Conservation (phyloP, 768 basidiomycete genomes). For the Candolleomyces aberdarensis region DNA sequence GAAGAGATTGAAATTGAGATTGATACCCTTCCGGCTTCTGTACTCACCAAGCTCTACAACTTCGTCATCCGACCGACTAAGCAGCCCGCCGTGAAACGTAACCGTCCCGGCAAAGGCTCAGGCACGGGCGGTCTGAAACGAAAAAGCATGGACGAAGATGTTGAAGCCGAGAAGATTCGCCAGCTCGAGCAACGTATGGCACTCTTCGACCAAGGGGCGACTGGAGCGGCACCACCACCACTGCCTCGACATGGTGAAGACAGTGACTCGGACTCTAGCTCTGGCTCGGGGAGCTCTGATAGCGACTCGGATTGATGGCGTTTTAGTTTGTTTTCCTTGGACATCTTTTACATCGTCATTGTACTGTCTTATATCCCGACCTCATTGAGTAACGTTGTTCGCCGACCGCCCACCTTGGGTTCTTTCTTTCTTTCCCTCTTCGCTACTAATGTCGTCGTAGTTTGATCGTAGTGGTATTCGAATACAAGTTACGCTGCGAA, state of each 20-base stretch:
- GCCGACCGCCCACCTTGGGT: slow-evolving; percentile 16
- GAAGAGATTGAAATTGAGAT: slow-evolving; percentile 99
- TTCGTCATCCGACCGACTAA: slow-evolving; percentile 83
- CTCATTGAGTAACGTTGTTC: slow-evolving; percentile 24
- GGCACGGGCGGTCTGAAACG: slow-evolving; percentile 89
- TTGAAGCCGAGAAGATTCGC: slow-evolving; percentile 93
- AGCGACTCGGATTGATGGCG: slow-evolving; percentile 73
- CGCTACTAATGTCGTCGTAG: slow-evolving; percentile 26
- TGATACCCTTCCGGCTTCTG: slow-evolving; percentile 80
- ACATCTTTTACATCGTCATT: slow-evolving; percentile 14
- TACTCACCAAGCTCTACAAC: slow-evolving; percentile 93
- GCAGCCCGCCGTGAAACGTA: slow-evolving; percentile 63
- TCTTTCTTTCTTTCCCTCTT: slow-evolving; percentile 19
- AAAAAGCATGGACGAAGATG: slow-evolving; percentile 96
- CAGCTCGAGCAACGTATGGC: slow-evolving; percentile 85
- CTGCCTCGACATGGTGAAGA: slow-evolving; percentile 43
- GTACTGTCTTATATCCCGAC: slow-evolving; percentile 21
- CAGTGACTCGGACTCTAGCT: slow-evolving; percentile 80
- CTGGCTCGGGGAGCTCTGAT: slow-evolving; percentile 74
- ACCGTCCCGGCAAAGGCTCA: slow-evolving; percentile 68
- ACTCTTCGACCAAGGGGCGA: slow-evolving; percentile 67
- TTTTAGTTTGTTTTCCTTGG: slow-evolving; percentile 17
- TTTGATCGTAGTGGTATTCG: slow-evolving; percentile 5
- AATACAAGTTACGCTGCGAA: slow-evolving; percentile 2
- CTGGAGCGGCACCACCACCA: slow-evolving; percentile 33